phyloP scores from a whole-genome alignment of 805 yeast species.

The Zygosaccharomyces rouxii region DNA sequence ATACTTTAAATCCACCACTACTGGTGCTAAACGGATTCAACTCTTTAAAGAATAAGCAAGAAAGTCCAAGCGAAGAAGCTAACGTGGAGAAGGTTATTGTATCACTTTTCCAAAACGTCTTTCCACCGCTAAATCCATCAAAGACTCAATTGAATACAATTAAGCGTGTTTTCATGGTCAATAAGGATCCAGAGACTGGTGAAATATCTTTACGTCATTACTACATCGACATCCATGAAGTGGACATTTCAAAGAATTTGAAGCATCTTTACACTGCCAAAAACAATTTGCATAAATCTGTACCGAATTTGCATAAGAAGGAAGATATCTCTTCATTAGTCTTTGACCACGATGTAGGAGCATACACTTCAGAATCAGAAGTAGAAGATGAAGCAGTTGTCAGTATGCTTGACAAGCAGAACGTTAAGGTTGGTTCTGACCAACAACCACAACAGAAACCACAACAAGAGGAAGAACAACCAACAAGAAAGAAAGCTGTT shows the following conservation, averaged over 20 bases:
- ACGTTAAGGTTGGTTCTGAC: constrained; percentile 17
- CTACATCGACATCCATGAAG: constrained; percentile 78
- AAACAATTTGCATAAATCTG: constrained; percentile 50
- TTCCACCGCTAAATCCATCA: constrained; percentile 91
- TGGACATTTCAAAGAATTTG: constrained; percentile 69
- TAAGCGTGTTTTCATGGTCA: constrained; percentile 78
- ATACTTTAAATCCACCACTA: constrained; percentile 76
- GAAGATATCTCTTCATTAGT: constrained; percentile 79
- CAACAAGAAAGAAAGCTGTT: constrained; percentile 68
- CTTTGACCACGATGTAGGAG: constrained; percentile 73
- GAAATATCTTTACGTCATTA: constrained; percentile 84
- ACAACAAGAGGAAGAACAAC: constrained; percentile 23
- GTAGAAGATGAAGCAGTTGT: constrained; percentile 87
- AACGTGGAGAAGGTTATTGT: constrained; percentile 79
- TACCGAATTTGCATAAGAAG: constrained; percentile 67
- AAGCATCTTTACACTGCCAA: constrained; percentile 65
- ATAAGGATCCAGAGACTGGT: constrained; percentile 66
- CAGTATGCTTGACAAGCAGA: constrained; percentile 42
- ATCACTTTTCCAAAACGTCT: constrained; percentile 90
- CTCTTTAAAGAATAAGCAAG: constrained; percentile 15
- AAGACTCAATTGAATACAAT: constrained; percentile 67
- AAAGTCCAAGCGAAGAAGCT: constrained; percentile 14
- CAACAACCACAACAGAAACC: constrained; percentile 21
- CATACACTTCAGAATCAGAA: constrained; percentile 85
- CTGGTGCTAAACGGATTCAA: constrained; percentile 89